Evolutionary conservation across 2,329 filamentous ascomycete genomes (phyloP).

Genomic region (Microdochium trichocladiopsis): DNA sequence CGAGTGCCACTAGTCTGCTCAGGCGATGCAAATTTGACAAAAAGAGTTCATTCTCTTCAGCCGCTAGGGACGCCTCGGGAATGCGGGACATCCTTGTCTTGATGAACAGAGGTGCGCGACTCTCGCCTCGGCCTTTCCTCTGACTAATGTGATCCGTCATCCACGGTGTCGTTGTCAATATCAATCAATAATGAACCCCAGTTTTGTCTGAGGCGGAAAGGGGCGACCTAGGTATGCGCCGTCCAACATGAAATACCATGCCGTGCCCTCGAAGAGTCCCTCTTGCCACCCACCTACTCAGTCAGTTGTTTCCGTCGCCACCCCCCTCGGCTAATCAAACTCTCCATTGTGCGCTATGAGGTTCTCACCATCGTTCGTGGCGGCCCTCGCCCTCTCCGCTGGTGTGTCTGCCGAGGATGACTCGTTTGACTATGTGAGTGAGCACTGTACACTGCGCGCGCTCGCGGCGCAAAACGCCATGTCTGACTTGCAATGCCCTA

Average conservation of each 20-base stretch:
- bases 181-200: no score
- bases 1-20: background rate
- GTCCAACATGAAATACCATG: background rate
- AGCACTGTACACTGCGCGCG: background rate
- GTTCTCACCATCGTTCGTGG: background rate
- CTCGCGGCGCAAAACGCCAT: background rate
- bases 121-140: no score
- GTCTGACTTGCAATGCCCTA: constrained; percentile 1
- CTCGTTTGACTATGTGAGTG: background rate
- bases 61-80: background rate
- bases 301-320: background rate
- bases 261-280: background rate
- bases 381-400: background rate
- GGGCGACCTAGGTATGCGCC: background rate
- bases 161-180: no score
- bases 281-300: background rate
- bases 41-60: background rate
- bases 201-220: no score
- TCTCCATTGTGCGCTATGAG: background rate
- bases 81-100: background rate
- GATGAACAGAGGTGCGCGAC: background rate
- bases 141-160: no score
- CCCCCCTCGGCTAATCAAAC: background rate
- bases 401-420: background rate
- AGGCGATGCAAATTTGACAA: background rate